Percentiles rank a stretch among this genome's conserved stretches.
These are phyloP conservation scores for Annulohypoxylon nitens DNA, from an alignment of 495 filamentous ascomycete genomes.

Conservation along the genomic window DNA sequence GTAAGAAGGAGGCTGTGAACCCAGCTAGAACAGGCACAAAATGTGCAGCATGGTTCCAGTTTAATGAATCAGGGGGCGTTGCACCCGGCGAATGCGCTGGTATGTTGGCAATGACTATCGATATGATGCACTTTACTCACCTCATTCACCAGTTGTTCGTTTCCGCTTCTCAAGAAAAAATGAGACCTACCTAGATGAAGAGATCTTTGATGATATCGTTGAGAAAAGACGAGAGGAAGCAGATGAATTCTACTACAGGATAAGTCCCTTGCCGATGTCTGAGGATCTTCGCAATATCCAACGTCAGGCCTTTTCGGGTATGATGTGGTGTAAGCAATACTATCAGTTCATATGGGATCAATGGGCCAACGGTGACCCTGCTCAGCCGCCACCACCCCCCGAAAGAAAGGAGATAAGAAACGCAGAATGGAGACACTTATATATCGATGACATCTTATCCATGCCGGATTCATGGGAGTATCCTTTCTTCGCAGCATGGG, in stretches of 20 bases:
- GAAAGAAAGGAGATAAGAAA: slow-evolving; percentile 86
- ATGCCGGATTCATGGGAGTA: slow-evolving; percentile 99
- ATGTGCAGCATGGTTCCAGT: slow-evolving; percentile 90
- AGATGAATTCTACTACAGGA: slow-evolving; percentile 93
- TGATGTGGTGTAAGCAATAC: slow-evolving; percentile 98
- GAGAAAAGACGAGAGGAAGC: slow-evolving; percentile 87
- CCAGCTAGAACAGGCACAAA: slow-evolving; percentile 86
- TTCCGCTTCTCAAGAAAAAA: slow-evolving; percentile 84
- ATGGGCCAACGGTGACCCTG: slow-evolving; percentile 86
- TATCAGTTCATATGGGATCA: slow-evolving; percentile 98
- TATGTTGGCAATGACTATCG: slow-evolving; percentile 34
- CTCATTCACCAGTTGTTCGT: slow-evolving; percentile 75
- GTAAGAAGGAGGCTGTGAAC: slow-evolving; percentile 84
- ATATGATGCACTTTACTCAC: background rate
- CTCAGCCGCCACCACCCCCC: slow-evolving; percentile 82
- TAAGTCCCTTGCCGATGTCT: slow-evolving; percentile 93
- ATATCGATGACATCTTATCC: slow-evolving; percentile 92
- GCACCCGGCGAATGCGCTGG: slow-evolving; percentile 87
- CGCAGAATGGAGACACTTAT: slow-evolving; percentile 89
- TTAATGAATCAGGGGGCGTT: slow-evolving; percentile 89
- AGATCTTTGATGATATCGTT: slow-evolving; percentile 90
- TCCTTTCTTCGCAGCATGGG: slow-evolving; percentile 98
- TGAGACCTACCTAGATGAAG: slow-evolving; percentile 87
- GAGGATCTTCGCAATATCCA: slow-evolving; percentile 97
- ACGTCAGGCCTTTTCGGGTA: slow-evolving; percentile 91